Conservation (phyloP, 495 filamentous ascomycete species). For the Neurospora discreta region DNA sequence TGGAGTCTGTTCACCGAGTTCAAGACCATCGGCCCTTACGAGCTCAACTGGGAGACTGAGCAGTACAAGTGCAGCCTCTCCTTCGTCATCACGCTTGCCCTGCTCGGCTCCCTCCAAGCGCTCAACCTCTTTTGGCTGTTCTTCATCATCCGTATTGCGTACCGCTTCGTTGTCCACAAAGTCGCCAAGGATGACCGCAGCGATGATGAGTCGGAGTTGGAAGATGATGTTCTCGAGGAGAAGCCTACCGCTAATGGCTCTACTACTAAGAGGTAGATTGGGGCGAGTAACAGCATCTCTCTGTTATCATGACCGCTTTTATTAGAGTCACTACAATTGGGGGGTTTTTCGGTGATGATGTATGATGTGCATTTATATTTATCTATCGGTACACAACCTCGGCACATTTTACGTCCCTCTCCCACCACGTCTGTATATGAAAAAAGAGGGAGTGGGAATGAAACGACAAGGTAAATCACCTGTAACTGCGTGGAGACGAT, state of each 20-base stretch:
- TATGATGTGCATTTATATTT: not conserved
- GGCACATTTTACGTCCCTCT: not conserved
- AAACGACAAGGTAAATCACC: not conserved
- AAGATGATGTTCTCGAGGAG: constrained; percentile 6
- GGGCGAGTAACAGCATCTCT: not conserved
- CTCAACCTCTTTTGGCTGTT: constrained; percentile 85
- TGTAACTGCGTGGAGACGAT: not conserved
- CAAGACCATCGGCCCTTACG: constrained; percentile 76
- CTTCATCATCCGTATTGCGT: constrained; percentile 65
- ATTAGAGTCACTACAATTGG: not conserved
- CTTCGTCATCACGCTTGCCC: constrained; percentile 57
- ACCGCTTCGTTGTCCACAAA: constrained; percentile 38
- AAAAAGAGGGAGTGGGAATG: not conserved
- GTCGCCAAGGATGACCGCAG: constrained; percentile 42
- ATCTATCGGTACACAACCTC: not conserved
- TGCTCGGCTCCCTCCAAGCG: constrained; percentile 65
- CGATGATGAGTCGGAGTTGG: constrained; percentile 38
- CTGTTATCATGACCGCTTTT: not conserved
- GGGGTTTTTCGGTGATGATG: not conserved
- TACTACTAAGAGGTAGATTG: not conserved
- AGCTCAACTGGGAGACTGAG: constrained; percentile 71
- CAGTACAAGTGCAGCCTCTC: constrained; percentile 76
- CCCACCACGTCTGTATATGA: not conserved
- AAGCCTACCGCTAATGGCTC: not conserved
- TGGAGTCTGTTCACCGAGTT: constrained; percentile 80